Percentiles rank a stretch among this genome's conserved stretches.
These are phyloP conservation scores for Baorangia bicolor DNA, from an alignment of 768 basidiomycete species.

Conservation along the genomic window DNA sequence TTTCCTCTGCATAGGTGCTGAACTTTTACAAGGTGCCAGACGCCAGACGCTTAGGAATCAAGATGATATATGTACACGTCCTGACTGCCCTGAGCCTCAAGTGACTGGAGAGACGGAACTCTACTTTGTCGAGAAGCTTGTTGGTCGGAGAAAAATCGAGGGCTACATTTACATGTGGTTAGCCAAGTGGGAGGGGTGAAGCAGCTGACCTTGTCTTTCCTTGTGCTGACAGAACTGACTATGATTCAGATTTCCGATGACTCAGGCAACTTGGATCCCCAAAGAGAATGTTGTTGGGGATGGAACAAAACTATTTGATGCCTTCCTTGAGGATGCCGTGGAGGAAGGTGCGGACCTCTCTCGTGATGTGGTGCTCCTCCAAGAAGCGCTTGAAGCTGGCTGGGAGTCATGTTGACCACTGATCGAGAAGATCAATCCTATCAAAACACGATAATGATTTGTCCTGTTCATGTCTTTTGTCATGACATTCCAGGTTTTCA, in stretches of 20 bases:
- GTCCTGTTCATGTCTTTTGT: too few species aligned
- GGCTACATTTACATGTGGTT: conserved; percentile 23
- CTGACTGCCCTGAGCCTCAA: conserved; percentile 23
- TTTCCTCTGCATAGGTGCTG: neutral
- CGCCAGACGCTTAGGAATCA: conserved; percentile 9
- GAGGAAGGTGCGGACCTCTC: conserved; percentile 21
- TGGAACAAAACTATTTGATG: conserved; percentile 10
- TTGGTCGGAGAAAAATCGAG: conserved; percentile 24
- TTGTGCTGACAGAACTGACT: neutral
- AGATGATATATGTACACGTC: conserved; percentile 21
- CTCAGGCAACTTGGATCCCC: conserved; percentile 31
- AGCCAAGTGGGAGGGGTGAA: conserved; percentile 36
- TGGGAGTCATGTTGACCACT: neutral
- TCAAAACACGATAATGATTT: neutral
- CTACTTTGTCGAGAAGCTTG: conserved; percentile 29
- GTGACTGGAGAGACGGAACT: conserved; percentile 4
- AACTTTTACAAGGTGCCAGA: conserved; percentile 13
- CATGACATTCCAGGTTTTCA: too few species aligned
- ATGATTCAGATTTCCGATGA: conserved; percentile 24
- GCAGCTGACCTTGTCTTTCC: neutral
- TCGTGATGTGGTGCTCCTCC: conserved; percentile 17
- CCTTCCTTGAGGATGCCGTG: conserved; percentile 17
- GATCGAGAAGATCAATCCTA: neutral
- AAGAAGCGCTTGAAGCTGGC: conserved; percentile 24
- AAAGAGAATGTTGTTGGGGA: conserved; percentile 27